phyloP scores from a whole-genome alignment of 2,329 filamentous ascomycete species.

The Hymenoscyphus scutula region DNA sequence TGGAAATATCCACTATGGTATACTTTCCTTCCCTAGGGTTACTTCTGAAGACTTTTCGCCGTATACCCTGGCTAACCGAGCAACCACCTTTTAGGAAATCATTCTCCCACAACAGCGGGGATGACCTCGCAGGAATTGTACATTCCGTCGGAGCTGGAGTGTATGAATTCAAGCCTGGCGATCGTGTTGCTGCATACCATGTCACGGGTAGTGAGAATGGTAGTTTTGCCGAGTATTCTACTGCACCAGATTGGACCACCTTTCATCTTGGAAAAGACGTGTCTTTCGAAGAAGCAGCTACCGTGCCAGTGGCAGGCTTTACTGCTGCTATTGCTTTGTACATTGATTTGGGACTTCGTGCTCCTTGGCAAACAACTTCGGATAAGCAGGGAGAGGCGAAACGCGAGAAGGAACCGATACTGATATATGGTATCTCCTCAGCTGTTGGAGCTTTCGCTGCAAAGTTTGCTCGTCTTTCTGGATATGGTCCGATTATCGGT shows the following conservation, averaged over 20 bases:
- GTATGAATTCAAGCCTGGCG: constrained; percentile 43
- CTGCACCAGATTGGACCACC: constrained; percentile 54
- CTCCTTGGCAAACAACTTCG: constrained; percentile 37
- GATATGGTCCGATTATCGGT: constrained; percentile 57
- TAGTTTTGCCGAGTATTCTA: constrained; percentile 60
- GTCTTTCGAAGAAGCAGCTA: constrained; percentile 37
- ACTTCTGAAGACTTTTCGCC: constrained; percentile 7
- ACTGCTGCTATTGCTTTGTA: constrained; percentile 44
- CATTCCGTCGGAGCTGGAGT: constrained; percentile 49
- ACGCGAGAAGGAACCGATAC: too few relatives aligned
- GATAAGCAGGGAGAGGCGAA: not conserved
- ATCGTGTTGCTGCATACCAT: constrained; percentile 49
- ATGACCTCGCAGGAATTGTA: constrained; percentile 42
- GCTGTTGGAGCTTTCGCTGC: constrained; percentile 50
- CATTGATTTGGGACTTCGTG: constrained; percentile 39
- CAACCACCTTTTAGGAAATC: not conserved
- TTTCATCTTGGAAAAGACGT: constrained; percentile 41
- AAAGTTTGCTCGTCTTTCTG: constrained; percentile 45
- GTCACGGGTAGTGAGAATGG: constrained; percentile 52
- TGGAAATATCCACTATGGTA: constrained; percentile 26
- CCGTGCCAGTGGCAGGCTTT: constrained; percentile 45
- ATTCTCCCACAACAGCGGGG: constrained; percentile 32
- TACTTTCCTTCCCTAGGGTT: too few relatives aligned
- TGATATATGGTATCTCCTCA: too few relatives aligned
- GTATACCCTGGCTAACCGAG: constrained; percentile 8